Evolutionary conservation across 495 filamentous ascomycete genomes (phyloP).

Genomic region (Glutinoglossum americanum): DNA sequence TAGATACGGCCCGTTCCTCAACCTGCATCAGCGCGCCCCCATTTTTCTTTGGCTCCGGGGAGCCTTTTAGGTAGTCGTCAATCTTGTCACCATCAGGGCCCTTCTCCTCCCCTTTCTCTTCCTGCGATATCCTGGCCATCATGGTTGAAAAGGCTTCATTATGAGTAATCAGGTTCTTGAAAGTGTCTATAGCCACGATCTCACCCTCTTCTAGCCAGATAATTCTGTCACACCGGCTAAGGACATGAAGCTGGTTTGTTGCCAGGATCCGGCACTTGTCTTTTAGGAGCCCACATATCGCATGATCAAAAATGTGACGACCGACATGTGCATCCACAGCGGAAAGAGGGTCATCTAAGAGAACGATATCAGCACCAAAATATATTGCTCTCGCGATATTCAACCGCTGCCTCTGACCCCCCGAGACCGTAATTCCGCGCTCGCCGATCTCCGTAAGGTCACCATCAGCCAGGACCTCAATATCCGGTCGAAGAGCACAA

Average conservation of each 20-base stretch:
- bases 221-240: conserved; percentile 9
- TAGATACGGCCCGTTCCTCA: conserved; percentile 9
- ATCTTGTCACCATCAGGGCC: neutral
- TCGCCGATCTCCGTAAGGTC: neutral
- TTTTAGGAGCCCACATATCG: conserved; percentile 24
- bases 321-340: conserved; percentile 19
- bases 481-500: conserved; percentile 13
- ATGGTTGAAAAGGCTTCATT: conserved; percentile 7
- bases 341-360: conserved; percentile 1
- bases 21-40: conserved; percentile 2
- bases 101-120: neutral
- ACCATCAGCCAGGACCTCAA: neutral
- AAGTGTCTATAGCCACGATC: conserved; percentile 13
- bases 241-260: conserved; percentile 7
- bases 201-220: conserved; percentile 13
- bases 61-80: neutral
- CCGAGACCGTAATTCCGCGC: conserved; percentile 26
- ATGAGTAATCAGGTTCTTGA: conserved; percentile 7
- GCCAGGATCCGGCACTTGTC: conserved; percentile 4
- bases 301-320: conserved; percentile 24
- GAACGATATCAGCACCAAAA: neutral
- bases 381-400: conserved; percentile 46
- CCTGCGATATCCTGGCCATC: conserved; percentile 4
- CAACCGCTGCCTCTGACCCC: conserved; percentile 38
- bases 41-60: neutral